Base-by-base conservation (phyloP, 176 grass and related monocot species). In the Thalia dealbata region DNA sequence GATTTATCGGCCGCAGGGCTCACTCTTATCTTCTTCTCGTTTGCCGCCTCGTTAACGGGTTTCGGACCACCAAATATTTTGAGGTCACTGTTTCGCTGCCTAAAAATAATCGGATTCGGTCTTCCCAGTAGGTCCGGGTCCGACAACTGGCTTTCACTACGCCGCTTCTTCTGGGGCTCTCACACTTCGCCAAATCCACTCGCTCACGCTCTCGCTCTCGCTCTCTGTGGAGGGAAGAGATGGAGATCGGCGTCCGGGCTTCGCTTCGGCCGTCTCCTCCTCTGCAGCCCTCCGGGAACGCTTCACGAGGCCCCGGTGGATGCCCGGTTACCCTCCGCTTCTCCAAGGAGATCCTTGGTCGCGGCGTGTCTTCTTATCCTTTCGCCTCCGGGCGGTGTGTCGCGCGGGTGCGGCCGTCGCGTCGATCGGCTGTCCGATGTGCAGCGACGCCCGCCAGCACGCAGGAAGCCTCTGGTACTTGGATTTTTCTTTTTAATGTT, bases 231-330 rank as follows among this genome's bases (percentile, higher is more conserved):
- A 1, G 3, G 52, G 7, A 27, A 30, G 26, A 14, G 10, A 52
- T 67, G 75, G 75, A 77, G 45, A 69, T 68, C 63, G 50, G 27
- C 64, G 15, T 68, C 13, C 75, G 46, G 19, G 24, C 63, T 43
- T 27, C 46, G 3, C 48, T 56, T 10, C 35, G 30, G 19, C 21
- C 48, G 51, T 52, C 46, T 30, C 50, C 75, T 26, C 46, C 21
- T 42, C 58, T 62, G 1, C 29, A 22, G 6, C 28, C 41, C 12
- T 48, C 46, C 56, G 32, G 58, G 15, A 68, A 16, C 48, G 24
- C 75, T 68, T 38, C 3, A 1, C 45, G 26, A 30, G 29, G 2
- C 15, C 26, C 50, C n/a, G 56, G 64, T 16, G 46, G 18, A 69
- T 42, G 8, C 45, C 41, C 14, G 11, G 13, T 13, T 22, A 45